Percentiles rank a stretch among this genome's conserved stretches.
Evolutionary conservation across 31 red algal genomes (phyloP).

Genomic region (Bonnemaisonia californica): DNA sequence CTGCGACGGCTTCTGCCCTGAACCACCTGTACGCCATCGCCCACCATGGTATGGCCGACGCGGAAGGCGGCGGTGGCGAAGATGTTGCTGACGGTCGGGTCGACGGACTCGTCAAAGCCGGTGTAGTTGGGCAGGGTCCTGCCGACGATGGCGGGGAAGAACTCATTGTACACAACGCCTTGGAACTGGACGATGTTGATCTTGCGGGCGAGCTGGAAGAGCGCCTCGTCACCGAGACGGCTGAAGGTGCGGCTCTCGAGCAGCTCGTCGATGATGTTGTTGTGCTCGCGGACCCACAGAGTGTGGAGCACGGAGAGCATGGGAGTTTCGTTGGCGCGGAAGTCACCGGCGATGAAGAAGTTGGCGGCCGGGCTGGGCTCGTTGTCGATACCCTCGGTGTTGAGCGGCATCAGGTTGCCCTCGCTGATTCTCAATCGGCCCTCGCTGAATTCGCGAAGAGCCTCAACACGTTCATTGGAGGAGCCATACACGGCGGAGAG

Average conservation of each 20-base stretch:
- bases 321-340: conserved; percentile 62
- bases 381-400: conserved; percentile 21
- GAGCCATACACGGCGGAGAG: conserved; percentile 52
- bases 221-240: not conserved
- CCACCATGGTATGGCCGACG: conserved; percentile 76
- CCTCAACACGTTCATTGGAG: conserved; percentile 1
- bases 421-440: conserved; percentile 20
- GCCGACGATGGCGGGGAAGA: conserved; percentile 48
- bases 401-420: conserved; percentile 46
- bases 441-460: conserved; percentile 20
- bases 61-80: conserved; percentile 67
- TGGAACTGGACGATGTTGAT: conserved; percentile 52
- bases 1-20: not conserved
- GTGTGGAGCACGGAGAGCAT: conserved; percentile 52
- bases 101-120: conserved; percentile 22
- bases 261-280: conserved; percentile 35
- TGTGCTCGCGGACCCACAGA: conserved; percentile 64
- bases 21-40: conserved; percentile 15
- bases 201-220: conserved; percentile 45
- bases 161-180: conserved; percentile 68
- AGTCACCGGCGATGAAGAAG: conserved; percentile 60
- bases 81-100: conserved; percentile 32
- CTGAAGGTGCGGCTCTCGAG: not conserved
- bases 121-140: conserved; percentile 3
- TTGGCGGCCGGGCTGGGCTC: conserved; percentile 4